A percentile compares a stretch with the other conserved stretches of the same genome.
Conservation (phyloP, 176 grass and related monocot genomes). For the Paspalum notatum region DNA sequence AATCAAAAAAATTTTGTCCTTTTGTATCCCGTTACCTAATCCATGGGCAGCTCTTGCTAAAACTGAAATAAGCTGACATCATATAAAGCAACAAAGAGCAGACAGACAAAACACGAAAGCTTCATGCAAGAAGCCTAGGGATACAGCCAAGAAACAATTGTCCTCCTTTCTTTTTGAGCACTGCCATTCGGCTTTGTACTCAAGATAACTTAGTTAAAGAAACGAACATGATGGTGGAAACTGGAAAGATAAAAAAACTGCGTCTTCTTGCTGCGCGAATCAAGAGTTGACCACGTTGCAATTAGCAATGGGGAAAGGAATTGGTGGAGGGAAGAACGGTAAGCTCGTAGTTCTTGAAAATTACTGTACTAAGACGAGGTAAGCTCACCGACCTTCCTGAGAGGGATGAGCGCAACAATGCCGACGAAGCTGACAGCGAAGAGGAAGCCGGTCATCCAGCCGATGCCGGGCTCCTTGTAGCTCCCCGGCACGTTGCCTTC, state of each 20-base stretch:
- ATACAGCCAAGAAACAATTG: not conserved
- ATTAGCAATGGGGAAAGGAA: not conserved
- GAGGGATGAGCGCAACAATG: slow-evolving; percentile 75
- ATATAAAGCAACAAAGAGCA: not conserved
- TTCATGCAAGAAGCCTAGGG: not conserved
- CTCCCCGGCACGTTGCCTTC: slow-evolving; percentile 83
- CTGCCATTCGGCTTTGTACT: not conserved
- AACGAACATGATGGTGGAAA: not conserved
- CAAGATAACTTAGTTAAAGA: not conserved
- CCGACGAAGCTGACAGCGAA: slow-evolving; percentile 81
- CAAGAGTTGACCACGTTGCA: not conserved
- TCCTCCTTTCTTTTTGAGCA: not conserved
- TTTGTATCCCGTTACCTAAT: not conserved
- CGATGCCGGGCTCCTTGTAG: slow-evolving; percentile 91
- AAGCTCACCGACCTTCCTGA: slow-evolving; percentile 74
- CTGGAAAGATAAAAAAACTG: not conserved
- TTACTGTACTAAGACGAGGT: not conserved
- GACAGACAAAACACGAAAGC: too few species aligned
- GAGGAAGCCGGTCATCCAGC: slow-evolving; percentile 94
- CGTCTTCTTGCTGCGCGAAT: not conserved
- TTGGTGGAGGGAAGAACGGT: not conserved
- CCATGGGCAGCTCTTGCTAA: not conserved
- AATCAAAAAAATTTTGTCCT: not conserved
- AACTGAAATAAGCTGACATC: not conserved
- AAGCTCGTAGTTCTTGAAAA: not conserved